Conservation (phyloP, 805 yeast species). For the Candida yuanshanica region DNA sequence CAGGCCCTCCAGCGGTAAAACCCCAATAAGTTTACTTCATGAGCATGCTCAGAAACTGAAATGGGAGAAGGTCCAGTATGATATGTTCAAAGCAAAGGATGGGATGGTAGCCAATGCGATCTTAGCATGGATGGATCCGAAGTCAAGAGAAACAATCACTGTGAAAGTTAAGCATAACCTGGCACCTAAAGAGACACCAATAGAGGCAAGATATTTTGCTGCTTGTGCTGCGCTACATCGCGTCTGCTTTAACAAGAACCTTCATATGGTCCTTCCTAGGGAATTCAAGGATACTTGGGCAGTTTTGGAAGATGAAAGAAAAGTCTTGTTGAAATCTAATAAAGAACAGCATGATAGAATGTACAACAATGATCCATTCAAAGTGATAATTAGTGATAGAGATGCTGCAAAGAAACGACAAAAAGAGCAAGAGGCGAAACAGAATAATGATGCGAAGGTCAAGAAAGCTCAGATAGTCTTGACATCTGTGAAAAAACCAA, state of each 20-base stretch:
- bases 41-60: constrained; percentile 84
- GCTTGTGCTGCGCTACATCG: constrained; percentile 86
- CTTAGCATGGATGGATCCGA: constrained; percentile 72
- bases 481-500: constrained; percentile 22
- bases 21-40: constrained; percentile 80
- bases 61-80: constrained; percentile 85
- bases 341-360: constrained; percentile 42
- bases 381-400: constrained; percentile 51
- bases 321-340: constrained; percentile 39
- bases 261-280: constrained; percentile 83
- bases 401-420: constrained; percentile 36
- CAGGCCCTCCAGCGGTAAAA: constrained; percentile 52
- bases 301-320: constrained; percentile 58
- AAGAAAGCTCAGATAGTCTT: constrained; percentile 42
- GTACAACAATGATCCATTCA: constrained; percentile 76
- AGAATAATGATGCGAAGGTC: constrained; percentile 45
- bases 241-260: constrained; percentile 71
- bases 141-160: constrained; percentile 60
- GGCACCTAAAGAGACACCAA: constrained; percentile 67
- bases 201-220: constrained; percentile 85
- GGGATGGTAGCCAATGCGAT: constrained; percentile 66
- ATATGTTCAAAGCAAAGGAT: constrained; percentile 47
- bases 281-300: constrained; percentile 78
- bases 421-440: constrained; percentile 41
- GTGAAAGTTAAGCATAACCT: constrained; percentile 49